Evolutionary conservation across 2,329 filamentous ascomycete species (phyloP), one percentile per base, ranked within the genome.

Genomic region (Talaromyces piceae): DNA sequence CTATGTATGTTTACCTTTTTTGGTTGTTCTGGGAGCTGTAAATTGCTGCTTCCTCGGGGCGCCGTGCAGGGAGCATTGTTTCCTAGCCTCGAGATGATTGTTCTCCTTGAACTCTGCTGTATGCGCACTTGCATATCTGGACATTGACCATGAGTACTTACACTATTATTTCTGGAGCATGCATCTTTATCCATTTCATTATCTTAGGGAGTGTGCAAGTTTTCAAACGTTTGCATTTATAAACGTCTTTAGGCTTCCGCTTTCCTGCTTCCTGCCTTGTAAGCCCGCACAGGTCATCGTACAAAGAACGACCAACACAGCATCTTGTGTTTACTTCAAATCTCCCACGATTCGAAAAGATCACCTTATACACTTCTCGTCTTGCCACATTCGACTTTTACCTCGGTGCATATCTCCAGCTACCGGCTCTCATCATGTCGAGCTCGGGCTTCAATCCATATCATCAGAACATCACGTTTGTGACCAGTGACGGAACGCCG

Each of bases 381-480:
- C 1, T 37, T 4, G 2, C 20, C 20, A 16, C 25, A 12, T 43
- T 6, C 6, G 20, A 23, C 16, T 20, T 41, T 18, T 3, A 20
- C 9, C 11, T 43, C 20, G n/a, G n/a, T 43, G 4, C 11, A 25
- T 8, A 8, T 9, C 12, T 43, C 20, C 33, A 25, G 25, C 18
- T 3, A 9, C 13, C 16, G 11, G 23, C 20, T 3, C 11, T 43
- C 39, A 11, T 22, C 20, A 53, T 53, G 44, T 56, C 54, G n/a
- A 41, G 53, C 45, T 56, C 54, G n/a, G 39, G 53, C 45, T 78
- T 78, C 63, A 70, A 83, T 58, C 73, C 76, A 1, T 78, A 72
- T 62, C 66, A 58, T 33, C 80, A 84, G 61, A 64, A 61, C 37
- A 61, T 85, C 60, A 75, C 66, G 33, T 62, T 84, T 47, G 61